Evolutionary conservation across 2,329 filamentous ascomycete species (phyloP), one percentile per base, ranked within the genome.

Genomic region (Botryosphaeria dothidea): DNA sequence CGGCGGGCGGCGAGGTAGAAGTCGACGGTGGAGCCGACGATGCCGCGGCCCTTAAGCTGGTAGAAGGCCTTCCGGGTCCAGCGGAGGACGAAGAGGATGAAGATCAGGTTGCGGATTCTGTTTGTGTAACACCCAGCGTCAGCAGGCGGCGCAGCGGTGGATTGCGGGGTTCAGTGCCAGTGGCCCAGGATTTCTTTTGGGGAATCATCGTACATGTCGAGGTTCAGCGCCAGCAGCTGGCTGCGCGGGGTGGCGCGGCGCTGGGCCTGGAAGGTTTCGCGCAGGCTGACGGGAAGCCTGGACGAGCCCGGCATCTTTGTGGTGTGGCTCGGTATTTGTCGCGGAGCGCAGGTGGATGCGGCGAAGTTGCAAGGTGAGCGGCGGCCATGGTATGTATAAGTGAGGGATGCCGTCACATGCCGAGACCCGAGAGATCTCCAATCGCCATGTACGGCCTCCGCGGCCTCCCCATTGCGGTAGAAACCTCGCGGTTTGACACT

Each of bases 21-120:
- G 78, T 94, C 89, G 73, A 87, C 82, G 67, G 92, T 73, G 66
- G 92, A 91, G 68, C 94, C 94, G 74, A 96, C 80, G 72, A 95
- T 78, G 69, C 95, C 95, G 75, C 95, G 92, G 70, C 95, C 95
- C 73, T 91, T 92, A 70, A 98, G 85, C 74, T 95, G 92, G 81
- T 92, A 90, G 76, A 92, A 90, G 29, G 87, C 85, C 73, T 90
- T 91, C 69, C 92, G 91, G 34, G 90, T 86, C 84, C 93, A 91
- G 75, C 93, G 90, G 54, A 96, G 82, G 66, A 97, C 77, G 80
- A 98, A 97, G 71, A 96, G 86, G 74, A 93, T 84, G 78, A 98
- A 41, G 56, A 60, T 60, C 11, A 49, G 34, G 56, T 49, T 52
- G 58, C 49, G 38, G 60, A 54, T 66, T 25, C 54, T 65, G 58